Conservation (phyloP, 768 basidiomycete genomes). For the Cytidiella melzeri region DNA sequence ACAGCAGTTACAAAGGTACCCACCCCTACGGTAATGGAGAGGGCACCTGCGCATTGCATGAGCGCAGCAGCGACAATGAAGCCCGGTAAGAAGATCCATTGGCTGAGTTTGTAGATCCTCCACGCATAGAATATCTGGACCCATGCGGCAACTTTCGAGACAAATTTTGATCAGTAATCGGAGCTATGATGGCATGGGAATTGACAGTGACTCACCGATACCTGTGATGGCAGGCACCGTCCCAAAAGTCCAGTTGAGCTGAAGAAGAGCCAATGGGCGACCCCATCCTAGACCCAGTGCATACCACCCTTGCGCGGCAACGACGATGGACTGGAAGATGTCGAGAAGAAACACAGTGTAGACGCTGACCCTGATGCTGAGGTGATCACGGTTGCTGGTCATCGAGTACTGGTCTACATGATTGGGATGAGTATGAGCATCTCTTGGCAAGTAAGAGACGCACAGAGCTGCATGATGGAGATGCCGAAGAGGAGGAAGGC, state of each 20-base stretch:
- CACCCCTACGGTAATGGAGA: background rate
- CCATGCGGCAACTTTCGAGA: background rate
- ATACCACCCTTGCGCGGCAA: conserved; percentile 21
- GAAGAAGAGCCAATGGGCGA: conserved; percentile 2
- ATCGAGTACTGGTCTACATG: conserved; percentile 10
- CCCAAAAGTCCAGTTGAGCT: background rate
- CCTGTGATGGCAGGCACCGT: background rate
- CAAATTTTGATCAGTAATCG: background rate
- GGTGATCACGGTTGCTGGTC: conserved; percentile 5
- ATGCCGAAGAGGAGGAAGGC: background rate
- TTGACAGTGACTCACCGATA: conserved; percentile 7
- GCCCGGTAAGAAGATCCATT: background rate
- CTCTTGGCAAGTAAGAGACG: background rate
- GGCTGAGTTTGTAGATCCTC: background rate
- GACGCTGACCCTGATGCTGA: conserved; percentile 9
- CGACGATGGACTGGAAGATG: conserved; percentile 14
- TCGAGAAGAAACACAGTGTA: conserved; percentile 5
- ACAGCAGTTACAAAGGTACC: background rate
- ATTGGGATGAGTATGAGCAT: background rate
- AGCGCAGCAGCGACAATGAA: conserved; percentile 1
- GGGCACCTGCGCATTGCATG: background rate
- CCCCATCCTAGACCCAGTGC: conserved; percentile 25
- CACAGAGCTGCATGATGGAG: background rate
- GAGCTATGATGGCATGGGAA: background rate
- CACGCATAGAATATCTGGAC: background rate